phyloP scores from a whole-genome alignment of 306 rosid species.

The Trifolium fragiferum region DNA sequence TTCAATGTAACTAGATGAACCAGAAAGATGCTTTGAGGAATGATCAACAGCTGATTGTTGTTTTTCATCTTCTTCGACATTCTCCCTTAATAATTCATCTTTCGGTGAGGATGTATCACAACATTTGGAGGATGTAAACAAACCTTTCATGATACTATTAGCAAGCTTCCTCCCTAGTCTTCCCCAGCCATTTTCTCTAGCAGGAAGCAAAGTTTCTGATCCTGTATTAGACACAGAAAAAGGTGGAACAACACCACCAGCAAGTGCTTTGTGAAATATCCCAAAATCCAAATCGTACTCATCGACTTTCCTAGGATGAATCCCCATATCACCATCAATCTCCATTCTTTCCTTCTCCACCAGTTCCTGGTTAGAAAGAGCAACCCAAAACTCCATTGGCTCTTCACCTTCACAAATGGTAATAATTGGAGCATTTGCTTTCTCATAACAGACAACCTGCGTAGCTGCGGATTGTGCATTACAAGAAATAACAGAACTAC shows the following conservation, averaged over 20 bases:
- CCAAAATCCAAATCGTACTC: constrained; percentile 83
- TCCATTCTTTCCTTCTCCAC: constrained; percentile 43
- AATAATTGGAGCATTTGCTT: constrained; percentile 60
- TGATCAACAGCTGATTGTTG: constrained; percentile 46
- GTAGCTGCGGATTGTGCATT: constrained; percentile 68
- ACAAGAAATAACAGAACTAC: constrained; percentile 59
- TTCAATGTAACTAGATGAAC: constrained; percentile 69
- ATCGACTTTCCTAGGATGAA: constrained; percentile 60
- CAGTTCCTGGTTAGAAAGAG: constrained; percentile 55
- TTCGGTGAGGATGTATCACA: constrained; percentile 41
- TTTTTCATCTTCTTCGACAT: constrained; percentile 46
- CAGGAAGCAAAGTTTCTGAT: constrained; percentile 84
- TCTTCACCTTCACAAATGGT: constrained; percentile 70
- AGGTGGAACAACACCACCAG: constrained; percentile 94
- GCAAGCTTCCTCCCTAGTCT: constrained; percentile 67
- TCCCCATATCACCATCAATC: constrained; percentile 35
- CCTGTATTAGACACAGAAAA: constrained; percentile 62
- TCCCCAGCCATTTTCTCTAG: constrained; percentile 84
- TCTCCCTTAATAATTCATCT: constrained; percentile 43
- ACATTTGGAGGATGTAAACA: constrained; percentile 56
- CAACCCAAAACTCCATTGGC: constrained; percentile 79
- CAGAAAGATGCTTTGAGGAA: constrained; percentile 54
- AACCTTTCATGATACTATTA: constrained; percentile 61
- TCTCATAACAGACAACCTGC: constrained; percentile 85
- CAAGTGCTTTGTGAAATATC: constrained; percentile 78